A percentile compares a stretch with the other conserved stretches of the same genome.
phyloP scores from a whole-genome alignment of 2,329 filamentous ascomycete species.

The Ilyonectria robusta region DNA sequence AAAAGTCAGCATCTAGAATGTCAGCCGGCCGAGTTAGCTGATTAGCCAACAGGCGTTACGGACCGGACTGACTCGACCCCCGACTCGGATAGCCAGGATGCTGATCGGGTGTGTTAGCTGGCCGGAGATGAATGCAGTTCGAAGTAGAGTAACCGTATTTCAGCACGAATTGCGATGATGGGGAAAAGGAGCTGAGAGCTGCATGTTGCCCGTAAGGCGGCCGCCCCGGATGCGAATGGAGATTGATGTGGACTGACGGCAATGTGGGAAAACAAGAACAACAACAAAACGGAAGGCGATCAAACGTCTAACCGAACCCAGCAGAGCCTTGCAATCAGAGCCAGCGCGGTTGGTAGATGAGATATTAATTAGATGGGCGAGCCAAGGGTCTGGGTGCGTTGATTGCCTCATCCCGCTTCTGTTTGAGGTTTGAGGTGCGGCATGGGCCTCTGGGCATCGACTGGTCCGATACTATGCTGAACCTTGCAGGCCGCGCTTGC shows the following conservation, averaged over 20 bases:
- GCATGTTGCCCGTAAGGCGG: conserved; percentile 18
- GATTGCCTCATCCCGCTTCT: conserved; percentile 43
- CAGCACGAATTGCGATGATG: conserved; percentile 10
- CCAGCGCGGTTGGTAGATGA: conserved; percentile 25
- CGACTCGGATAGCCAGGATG: conserved; percentile 8
- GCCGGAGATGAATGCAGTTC: conserved; percentile 26
- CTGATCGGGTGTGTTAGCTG: conserved; percentile 10
- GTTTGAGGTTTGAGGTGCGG: conserved; percentile 40
- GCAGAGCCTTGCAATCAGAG: conserved; percentile 12
- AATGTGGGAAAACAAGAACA: neutral
- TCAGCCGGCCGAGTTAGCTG: neutral
- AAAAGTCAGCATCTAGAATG: neutral
- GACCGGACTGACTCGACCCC: conserved; percentile 1
- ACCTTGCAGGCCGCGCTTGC: conserved; percentile 33
- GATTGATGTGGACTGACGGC: conserved; percentile 20
- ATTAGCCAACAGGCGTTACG: neutral
- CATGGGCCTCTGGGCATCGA: conserved; percentile 34
- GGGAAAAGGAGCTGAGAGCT: conserved; percentile 2
- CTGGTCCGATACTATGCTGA: conserved; percentile 19
- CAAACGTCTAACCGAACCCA: conserved; percentile 14
- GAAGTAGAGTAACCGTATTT: conserved; percentile 25
- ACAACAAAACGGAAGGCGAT: neutral
- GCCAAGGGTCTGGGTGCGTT: conserved; percentile 26
- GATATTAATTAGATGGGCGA: conserved; percentile 32
- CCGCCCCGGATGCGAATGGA: conserved; percentile 17